Evolutionary conservation across 2,329 filamentous ascomycete genomes (phyloP), one percentile per base, ranked within the genome.

Genomic region (Paecilomyces variotii): DNA sequence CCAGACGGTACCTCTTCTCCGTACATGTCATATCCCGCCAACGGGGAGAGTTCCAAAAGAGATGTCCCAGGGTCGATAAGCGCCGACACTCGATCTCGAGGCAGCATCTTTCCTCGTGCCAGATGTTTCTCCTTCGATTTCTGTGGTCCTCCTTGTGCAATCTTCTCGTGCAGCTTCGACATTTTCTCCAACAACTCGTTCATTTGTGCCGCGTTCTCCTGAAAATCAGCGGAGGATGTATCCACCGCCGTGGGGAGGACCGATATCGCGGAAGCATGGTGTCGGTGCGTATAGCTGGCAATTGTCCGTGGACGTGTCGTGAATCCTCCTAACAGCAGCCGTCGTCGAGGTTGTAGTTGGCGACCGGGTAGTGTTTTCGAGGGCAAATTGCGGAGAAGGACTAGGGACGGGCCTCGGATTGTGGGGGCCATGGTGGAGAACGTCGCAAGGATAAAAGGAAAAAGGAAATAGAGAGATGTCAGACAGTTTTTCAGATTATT

Each of bases 1-100:
- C 88, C 94, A 0, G 90, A 88, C 0, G 93, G 90, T 1, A 97
- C 88, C 14, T 96, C 90, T 59, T 93, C 91, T 58, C 88, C 90
- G 70, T 97, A 97, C 56, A 97, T 80, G 59, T 89, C 87, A 70
- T 96, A 83, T 14, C 90, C 93, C 0, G 93, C 93, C 67, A 97
- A 80, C n/a, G 91, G 85, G 19, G 90, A 95, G n/a, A 99, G 81
- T 76, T 99, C 93, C 61, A 99, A 76, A 70, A 99, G 97, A 0
- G 89, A 88, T 1, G 90, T 93, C 3, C 92, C 92, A 0, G 90
- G 88, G 70, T 99, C 93, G 62, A 97, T 83, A 63, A 99, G 79
- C 3, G 91, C 89, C 0, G 91, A 89, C 57, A 99, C 85, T 34
- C 93, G 87, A 74, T 97, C 93, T 63, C 94, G 81, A 2, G 92